Percentiles rank a stretch among this genome's conserved stretches.
Evolutionary conservation across 768 basidiomycete genomes (phyloP).

Genomic region (Trametes maxima): DNA sequence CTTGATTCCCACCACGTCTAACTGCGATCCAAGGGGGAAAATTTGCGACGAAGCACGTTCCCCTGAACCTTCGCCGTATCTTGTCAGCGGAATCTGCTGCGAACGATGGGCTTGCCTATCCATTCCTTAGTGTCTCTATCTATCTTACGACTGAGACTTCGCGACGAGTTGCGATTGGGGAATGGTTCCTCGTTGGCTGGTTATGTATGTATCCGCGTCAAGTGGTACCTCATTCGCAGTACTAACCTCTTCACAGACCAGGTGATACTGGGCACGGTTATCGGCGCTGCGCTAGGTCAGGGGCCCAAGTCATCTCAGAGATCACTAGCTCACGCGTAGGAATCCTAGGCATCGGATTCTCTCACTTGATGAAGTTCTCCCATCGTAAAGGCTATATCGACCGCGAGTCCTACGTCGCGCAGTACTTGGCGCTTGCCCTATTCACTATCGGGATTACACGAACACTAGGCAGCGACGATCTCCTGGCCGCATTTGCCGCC

Average conservation of each 20-base stretch:
- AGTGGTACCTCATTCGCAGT: not conserved
- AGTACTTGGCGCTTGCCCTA: slow-evolving; percentile 73
- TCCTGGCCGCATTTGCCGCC: slow-evolving; percentile 87
- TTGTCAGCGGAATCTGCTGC: slow-evolving; percentile 90
- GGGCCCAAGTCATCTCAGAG: not conserved
- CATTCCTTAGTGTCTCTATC: slow-evolving; percentile 84
- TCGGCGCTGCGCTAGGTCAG: slow-evolving; percentile 62
- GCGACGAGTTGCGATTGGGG: slow-evolving; percentile 61
- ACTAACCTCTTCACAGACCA: slow-evolving; percentile 54
- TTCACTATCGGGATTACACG: slow-evolving; percentile 80
- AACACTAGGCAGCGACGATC: slow-evolving; percentile 82
- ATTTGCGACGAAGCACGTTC: slow-evolving; percentile 71
- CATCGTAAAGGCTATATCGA: slow-evolving; percentile 68
- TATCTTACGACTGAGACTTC: slow-evolving; percentile 79
- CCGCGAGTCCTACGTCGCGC: slow-evolving; percentile 85
- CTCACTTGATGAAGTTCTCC: slow-evolving; percentile 71
- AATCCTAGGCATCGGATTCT: slow-evolving; percentile 61
- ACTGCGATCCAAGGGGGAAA: slow-evolving; percentile 54
- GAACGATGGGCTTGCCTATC: slow-evolving; percentile 96
- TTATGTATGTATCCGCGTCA: slow-evolving; percentile 57
- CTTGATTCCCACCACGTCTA: not conserved
- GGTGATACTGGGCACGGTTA: slow-evolving; percentile 70
- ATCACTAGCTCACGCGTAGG: not conserved
- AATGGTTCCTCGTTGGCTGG: slow-evolving; percentile 90
- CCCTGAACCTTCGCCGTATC: slow-evolving; percentile 73